Base-by-base conservation (phyloP, 164 flowering plant species). In the Houttuynia cordata region DNA sequence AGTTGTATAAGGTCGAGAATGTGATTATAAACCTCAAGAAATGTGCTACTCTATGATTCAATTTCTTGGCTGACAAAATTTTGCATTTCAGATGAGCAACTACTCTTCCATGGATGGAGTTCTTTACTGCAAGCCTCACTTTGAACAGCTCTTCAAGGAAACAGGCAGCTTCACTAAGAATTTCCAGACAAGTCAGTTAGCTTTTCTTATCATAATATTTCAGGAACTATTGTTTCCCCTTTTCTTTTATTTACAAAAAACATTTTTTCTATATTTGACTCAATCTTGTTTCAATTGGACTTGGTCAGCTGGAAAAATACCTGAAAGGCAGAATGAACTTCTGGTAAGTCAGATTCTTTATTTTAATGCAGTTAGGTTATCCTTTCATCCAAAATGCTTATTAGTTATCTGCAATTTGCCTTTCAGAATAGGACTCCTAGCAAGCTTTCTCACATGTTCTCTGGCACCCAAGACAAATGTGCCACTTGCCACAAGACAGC, bases 401-500 rank as follows among this genome's bases (percentile, higher is more conserved):
- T 37, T 15, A 14, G 34, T 34, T 45, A 17, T 30, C 19, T 24
- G 10, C 34, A 30, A 57, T 57, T 8, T 57, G 7, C 45, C 14
- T 66, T 51, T 19, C 80, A 78, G 86, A 12, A 67, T 19, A 79
- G 77, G 73, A 41, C 75, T 9, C 78, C 82, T 20, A 80, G 83
- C 77, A 81, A 73, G 42, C 76, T 79, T 61, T 79, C 79, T 17
- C 64, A 71, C 53, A 39, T 79, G 70, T 83, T 83, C 71, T 80
- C 79, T 51, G 87, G 87, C 55, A 83, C 87, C 39, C 83, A 79
- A 69, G 87, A 83, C 62, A 83, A 81, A 67, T 80, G 87, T 67
- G 67, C 82, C 4, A 63, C 78, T 42, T 83, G 87, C 62, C 64
- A 76, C 17, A 83, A 83, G 53, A 83, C 87, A 19, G 87, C 74